Percentiles rank a stretch among this genome's conserved stretches.
Evolutionary conservation across 2,329 filamentous ascomycete species (phyloP).

Genomic region (Monilinia fructigena): DNA sequence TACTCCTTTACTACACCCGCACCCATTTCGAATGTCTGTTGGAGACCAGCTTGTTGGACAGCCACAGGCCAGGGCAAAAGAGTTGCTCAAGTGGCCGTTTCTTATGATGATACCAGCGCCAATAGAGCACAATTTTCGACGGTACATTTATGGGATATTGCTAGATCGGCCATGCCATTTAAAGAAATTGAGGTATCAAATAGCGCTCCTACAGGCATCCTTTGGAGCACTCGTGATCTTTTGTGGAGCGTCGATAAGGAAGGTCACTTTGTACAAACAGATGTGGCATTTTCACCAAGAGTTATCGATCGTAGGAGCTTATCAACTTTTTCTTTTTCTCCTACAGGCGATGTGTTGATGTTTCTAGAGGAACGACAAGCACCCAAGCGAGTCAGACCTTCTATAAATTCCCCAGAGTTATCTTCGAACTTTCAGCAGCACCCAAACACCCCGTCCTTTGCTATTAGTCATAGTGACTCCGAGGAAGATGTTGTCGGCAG

Average conservation of each 20-base stretch:
- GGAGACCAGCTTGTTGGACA: constrained; percentile 66
- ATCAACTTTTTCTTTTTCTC: constrained; percentile 60
- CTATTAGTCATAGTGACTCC: constrained; percentile 61
- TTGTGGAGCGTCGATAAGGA: constrained; percentile 66
- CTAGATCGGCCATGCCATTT: constrained; percentile 63
- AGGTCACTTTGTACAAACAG: constrained; percentile 62
- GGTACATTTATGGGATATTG: constrained; percentile 69
- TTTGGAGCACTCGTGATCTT: constrained; percentile 65
- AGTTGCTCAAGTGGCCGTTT: constrained; percentile 60
- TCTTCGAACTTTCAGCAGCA: constrained; percentile 42
- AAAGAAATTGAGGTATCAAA: constrained; percentile 64
- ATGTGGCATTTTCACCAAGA: constrained; percentile 62
- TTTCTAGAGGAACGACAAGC: constrained; percentile 59
- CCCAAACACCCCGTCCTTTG: constrained; percentile 51
- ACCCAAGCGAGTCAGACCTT: constrained; percentile 45
- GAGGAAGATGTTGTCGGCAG: constrained; percentile 63
- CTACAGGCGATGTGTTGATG: constrained; percentile 59
- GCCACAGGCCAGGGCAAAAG: constrained; percentile 59
- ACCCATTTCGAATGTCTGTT: constrained; percentile 57
- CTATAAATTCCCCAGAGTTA: constrained; percentile 35
- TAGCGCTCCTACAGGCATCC: constrained; percentile 54
- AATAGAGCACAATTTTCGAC: constrained; percentile 56
- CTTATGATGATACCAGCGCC: constrained; percentile 57
- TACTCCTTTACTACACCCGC: constrained; percentile 61
- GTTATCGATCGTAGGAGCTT: constrained; percentile 62